phyloP scores from a whole-genome alignment of 2,329 filamentous ascomycete genomes.

The Phialocephala subalpina region DNA sequence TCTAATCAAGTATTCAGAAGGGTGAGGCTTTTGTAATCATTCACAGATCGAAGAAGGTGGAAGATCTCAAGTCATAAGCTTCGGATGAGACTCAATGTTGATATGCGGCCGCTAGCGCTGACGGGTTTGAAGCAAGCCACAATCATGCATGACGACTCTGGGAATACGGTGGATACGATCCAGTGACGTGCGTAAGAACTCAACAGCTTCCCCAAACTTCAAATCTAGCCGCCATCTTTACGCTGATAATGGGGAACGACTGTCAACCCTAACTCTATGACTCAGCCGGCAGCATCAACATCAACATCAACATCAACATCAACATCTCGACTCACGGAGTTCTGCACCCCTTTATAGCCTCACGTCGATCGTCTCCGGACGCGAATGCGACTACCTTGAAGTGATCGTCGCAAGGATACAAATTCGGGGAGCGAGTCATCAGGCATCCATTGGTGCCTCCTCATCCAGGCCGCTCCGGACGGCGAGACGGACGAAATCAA shows the following conservation, averaged over 20 bases:
- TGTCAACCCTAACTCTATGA: too few species aligned
- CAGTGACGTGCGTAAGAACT: neutral
- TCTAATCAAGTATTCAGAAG: too few species aligned
- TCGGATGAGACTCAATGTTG: too few species aligned
- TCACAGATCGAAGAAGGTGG: too few species aligned
- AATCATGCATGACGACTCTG: neutral
- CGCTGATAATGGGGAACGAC: too few species aligned
- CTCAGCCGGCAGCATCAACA: too few species aligned
- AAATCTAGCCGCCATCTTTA: too few species aligned
- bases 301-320: too few species aligned
- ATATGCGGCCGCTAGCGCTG: neutral
- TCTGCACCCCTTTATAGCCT: neutral
- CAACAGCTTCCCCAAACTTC: neutral
- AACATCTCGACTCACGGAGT: neutral
- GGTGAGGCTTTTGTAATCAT: too few species aligned
- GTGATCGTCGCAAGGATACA: neutral
- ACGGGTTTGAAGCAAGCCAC: neutral
- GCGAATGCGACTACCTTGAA: neutral
- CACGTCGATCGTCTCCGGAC: neutral
- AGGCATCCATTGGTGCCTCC: too few species aligned
- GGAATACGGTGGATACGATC: neutral
- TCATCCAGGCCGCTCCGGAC: neutral
- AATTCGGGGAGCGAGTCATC: constrained; percentile 2
- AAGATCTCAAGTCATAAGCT: too few species aligned
- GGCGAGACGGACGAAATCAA: neutral